Evolutionary conservation across 2,329 filamentous ascomycete species (phyloP), one percentile per base, ranked within the genome.

Genomic region (Zymoseptoria crescenta): DNA sequence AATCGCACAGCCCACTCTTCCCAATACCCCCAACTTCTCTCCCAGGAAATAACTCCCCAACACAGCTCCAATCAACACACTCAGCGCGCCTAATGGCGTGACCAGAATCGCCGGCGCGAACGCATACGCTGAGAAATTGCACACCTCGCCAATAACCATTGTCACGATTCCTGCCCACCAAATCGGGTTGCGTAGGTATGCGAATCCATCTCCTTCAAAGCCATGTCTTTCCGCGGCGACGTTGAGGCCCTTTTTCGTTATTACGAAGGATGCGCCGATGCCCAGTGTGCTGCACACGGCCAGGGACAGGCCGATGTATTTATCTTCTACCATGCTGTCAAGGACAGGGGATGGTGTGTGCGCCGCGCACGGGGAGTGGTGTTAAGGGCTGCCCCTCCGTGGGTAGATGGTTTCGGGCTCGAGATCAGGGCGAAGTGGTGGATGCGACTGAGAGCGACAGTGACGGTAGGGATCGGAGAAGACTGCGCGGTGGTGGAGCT

Each of bases 71-170:
- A 99, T 96, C 65, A 99, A 80, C 59, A 99, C 95, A 72, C 90
- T 94, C 63, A 99, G 81, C 58, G 94, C 94, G 62, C 94, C 94
- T 24, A 99, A 80, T 27, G 94, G 94, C 4, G 94, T 99, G 49
- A 99, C 94, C 56, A 99, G 82, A 75, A 99, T 99, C n/a, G 94
- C 95, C 49, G 94, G 94, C 65, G 94, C 94, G 76, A 97, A 99
- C 7, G 94, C 94, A 74, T 99, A 99, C 62, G 94, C 94, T 55
- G 92, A 92, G 73, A 99, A 99, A 76, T 99, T 99, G 77, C 91
- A 95, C 59, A 96, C 80, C 77, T 99, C 94, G 71, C 94, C 94
- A 51, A 95, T 77, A 61, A 91, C 88, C 84, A 99, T 85, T 71
- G 91, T 95, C 65, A 87, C 79, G 67, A 97, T 96, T 65, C 94